Evolutionary conservation across 176 grass and related monocot genomes (phyloP).

Genomic region (Oryza meridionalis): DNA sequence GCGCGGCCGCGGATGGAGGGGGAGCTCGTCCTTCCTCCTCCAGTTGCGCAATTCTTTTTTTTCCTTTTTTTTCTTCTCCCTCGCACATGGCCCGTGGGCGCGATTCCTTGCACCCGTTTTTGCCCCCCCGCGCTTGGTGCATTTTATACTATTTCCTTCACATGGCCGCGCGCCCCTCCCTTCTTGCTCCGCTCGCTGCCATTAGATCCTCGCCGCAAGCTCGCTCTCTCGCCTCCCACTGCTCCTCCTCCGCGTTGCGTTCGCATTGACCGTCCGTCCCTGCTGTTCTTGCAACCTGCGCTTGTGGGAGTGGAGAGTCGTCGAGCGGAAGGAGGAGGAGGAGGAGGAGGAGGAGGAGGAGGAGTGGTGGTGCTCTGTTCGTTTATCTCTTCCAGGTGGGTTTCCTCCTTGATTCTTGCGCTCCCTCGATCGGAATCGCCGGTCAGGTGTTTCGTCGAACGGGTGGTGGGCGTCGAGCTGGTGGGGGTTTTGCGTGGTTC

Average conservation of each 20-base stretch:
- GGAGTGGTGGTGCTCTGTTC: not conserved
- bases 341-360: not conserved
- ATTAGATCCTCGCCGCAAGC: constrained; percentile 54
- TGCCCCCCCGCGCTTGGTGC: constrained; percentile 43
- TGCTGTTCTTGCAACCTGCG: not conserved
- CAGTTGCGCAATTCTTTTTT: not conserved
- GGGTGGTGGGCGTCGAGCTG: not conserved
- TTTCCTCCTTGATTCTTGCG: constrained; percentile 3
- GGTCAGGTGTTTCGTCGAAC: constrained; percentile 36
- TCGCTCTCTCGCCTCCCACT: not conserved
- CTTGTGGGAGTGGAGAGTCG: not conserved
- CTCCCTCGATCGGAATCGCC: constrained; percentile 6
- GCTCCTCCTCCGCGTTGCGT: constrained; percentile 19
- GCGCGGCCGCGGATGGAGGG: not conserved
- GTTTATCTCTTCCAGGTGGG: constrained; percentile 23
- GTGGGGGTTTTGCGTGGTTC: not conserved
- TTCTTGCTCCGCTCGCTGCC: constrained; percentile 48
- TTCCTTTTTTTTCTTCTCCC: constrained; percentile 7
- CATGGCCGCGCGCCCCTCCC: constrained; percentile 50
- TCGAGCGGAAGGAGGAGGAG: not conserved
- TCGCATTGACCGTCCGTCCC: constrained; percentile 36
- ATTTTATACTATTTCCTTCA: constrained; percentile 69
- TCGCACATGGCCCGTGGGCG: constrained; percentile 63
- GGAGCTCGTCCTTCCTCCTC: not conserved
- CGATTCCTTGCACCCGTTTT: constrained; percentile 59